Percentiles rank a stretch among this genome's conserved stretches.
Evolutionary conservation across 1,139 yeast species (phyloP).

Genomic region (Suhomyces maxii): DNA sequence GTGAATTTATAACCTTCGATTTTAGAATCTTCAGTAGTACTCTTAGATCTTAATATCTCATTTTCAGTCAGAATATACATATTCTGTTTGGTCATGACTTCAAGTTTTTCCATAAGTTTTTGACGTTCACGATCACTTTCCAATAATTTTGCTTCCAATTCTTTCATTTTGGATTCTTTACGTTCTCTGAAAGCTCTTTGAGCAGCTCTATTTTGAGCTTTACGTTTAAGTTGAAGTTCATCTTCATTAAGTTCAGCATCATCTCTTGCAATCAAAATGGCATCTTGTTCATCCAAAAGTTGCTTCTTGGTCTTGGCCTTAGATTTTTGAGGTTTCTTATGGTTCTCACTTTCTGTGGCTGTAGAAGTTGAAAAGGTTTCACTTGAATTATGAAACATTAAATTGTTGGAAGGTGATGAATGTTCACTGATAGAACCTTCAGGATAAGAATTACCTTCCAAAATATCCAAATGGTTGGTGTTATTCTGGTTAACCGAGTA

Average conservation of each 20-base stretch:
- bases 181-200: conserved; percentile 89
- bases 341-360: conserved; percentile 3
- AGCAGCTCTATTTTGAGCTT: conserved; percentile 86
- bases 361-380: conserved; percentile 10
- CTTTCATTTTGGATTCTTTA: conserved; percentile 71
- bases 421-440: conserved; percentile 10
- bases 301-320: conserved; percentile 25
- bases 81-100: conserved; percentile 53
- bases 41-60: conserved; percentile 38
- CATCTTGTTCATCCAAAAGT: conserved; percentile 39
- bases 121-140: conserved; percentile 62
- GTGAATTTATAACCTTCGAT: conserved; percentile 20
- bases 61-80: conserved; percentile 60
- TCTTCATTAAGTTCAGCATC: conserved; percentile 48
- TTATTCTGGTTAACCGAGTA: not conserved
- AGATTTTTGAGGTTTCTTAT: not conserved
- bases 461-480: conserved; percentile 1
- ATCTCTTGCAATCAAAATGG: conserved; percentile 38
- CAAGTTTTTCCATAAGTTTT: conserved; percentile 53
- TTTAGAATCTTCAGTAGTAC: not conserved
- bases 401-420: conserved; percentile 11
- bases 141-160: conserved; percentile 59
- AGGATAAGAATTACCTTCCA: conserved; percentile 2
- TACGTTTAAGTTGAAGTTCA: conserved; percentile 56
- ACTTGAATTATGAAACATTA: conserved; percentile 11